Conservation (phyloP, 768 basidiomycete genomes). For the Cyclocybe aegerita region DNA sequence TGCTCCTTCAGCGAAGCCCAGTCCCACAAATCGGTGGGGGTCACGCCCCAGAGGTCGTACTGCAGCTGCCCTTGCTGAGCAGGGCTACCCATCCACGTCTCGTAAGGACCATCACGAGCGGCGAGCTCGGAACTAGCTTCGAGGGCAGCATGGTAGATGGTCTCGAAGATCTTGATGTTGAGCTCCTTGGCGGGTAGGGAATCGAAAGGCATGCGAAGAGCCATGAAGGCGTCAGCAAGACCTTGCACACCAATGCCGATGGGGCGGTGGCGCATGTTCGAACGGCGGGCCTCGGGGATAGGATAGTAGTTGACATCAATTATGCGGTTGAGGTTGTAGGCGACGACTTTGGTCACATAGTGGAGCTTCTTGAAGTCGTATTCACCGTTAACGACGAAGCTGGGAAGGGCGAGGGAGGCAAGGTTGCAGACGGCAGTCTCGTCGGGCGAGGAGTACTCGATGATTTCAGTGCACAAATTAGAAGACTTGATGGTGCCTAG, state of each 20-base stretch:
- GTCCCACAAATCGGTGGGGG: conserved; percentile 90
- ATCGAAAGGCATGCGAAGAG: conserved; percentile 94
- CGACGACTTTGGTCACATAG: conserved; percentile 89
- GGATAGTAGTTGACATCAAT: conserved; percentile 98
- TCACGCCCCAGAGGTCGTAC: conserved; percentile 94
- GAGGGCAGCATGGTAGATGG: conserved; percentile 93
- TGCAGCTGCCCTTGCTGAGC: conserved; percentile 86
- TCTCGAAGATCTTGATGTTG: conserved; percentile 97
- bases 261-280: conserved; percentile 96
- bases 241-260: conserved; percentile 98
- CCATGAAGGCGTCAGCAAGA: conserved; percentile 98
- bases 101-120: conserved; percentile 75
- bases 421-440: conserved; percentile 99
- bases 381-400: conserved; percentile 76
- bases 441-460: conserved; percentile 96
- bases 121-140: conserved; percentile 92
- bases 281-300: conserved; percentile 83
- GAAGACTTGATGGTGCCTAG: conserved; percentile 99
- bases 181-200: conserved; percentile 81
- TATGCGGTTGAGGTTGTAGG: conserved; percentile 90
- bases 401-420: conserved; percentile 92
- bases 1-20: conserved; percentile 87
- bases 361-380: conserved; percentile 97
- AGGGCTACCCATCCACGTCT: conserved; percentile 91
- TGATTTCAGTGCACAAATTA: conserved; percentile 98